Conservation (phyloP, 768 basidiomycete genomes). For the Amanita thiersii region DNA sequence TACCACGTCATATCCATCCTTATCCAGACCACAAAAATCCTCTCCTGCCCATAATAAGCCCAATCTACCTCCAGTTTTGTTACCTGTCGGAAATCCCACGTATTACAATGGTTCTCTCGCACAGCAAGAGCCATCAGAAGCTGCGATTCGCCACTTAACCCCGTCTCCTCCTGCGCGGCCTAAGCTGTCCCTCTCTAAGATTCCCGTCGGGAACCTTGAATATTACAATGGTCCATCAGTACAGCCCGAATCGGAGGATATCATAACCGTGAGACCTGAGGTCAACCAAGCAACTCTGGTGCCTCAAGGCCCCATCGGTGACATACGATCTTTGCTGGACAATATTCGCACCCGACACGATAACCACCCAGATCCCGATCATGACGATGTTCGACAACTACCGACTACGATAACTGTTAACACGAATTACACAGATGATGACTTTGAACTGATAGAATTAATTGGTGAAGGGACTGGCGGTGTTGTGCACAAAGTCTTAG, state of each 20-base stretch:
- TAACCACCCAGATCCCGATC: not conserved
- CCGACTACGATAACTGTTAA: slow-evolving; percentile 1
- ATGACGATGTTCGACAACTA: not conserved
- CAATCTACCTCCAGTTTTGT: not conserved
- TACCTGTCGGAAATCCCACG: slow-evolving; percentile 4
- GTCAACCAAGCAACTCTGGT: slow-evolving; percentile 2
- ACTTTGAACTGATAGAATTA: slow-evolving; percentile 67
- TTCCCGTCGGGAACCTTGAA: slow-evolving; percentile 3
- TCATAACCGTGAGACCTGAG: slow-evolving; percentile 4
- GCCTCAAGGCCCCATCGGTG: slow-evolving; percentile 8
- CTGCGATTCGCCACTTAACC: slow-evolving; percentile 4
- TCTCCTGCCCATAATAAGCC: not conserved
- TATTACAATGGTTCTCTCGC: slow-evolving; percentile 6
- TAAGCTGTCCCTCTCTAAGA: not conserved
- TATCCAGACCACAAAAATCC: slow-evolving; percentile 1
- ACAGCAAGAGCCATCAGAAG: slow-evolving; percentile 4
- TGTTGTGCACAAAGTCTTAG: slow-evolving; percentile 89
- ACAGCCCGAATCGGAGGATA: slow-evolving; percentile 3
- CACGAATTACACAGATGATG: slow-evolving; percentile 49
- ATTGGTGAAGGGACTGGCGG: slow-evolving; percentile 96
- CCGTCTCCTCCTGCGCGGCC: slow-evolving; percentile 1
- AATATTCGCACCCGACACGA: not conserved
- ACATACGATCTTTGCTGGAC: slow-evolving; percentile 2
- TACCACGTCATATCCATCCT: not conserved
- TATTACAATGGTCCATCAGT: slow-evolving; percentile 7